A percentile compares a stretch with the other conserved stretches of the same genome.
Evolutionary conservation across 495 filamentous ascomycete genomes (phyloP).

Genomic region (Penicillium daleae): DNA sequence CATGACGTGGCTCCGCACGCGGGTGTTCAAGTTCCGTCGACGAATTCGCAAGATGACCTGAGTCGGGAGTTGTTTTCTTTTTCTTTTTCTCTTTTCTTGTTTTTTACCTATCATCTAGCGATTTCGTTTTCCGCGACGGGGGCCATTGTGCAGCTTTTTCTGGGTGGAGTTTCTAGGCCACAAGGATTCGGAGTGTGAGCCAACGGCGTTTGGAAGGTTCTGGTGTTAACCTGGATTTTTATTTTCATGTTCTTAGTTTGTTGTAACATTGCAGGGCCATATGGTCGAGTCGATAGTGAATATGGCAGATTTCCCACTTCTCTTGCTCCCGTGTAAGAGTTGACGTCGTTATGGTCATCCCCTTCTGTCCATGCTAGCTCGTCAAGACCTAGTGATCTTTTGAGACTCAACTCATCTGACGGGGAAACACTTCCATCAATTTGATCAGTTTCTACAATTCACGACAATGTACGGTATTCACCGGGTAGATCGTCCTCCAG

Average conservation of each 20-base stretch:
- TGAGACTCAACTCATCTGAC: no score
- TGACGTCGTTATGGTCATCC: neutral
- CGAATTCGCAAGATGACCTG: conserved; percentile 39
- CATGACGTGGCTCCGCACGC: conserved; percentile 52
- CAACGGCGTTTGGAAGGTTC: conserved; percentile 8
- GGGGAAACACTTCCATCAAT: no score
- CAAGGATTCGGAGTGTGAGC: conserved; percentile 5
- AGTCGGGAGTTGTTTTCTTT: conserved; percentile 13
- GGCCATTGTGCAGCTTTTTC: conserved; percentile 16
- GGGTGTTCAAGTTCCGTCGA: conserved; percentile 49
- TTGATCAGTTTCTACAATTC: neutral
- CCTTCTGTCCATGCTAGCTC: neutral
- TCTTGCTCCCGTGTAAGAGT: neutral
- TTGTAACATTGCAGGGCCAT: neutral
- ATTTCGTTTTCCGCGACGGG: conserved; percentile 13
- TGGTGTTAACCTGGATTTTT: neutral
- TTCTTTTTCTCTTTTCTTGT: conserved; percentile 11
- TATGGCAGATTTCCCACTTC: neutral
- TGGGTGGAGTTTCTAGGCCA: conserved; percentile 6
- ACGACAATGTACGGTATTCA: neutral
- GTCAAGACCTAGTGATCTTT: neutral
- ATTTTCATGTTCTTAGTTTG: neutral
- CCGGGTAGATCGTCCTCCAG: neutral
- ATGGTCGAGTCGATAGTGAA: conserved; percentile 5
- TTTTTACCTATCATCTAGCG: conserved; percentile 15